These are phyloP conservation scores for Vanilla planifolia DNA, from an alignment of 106 monocot genomes.

Conservation along the genomic window DNA sequence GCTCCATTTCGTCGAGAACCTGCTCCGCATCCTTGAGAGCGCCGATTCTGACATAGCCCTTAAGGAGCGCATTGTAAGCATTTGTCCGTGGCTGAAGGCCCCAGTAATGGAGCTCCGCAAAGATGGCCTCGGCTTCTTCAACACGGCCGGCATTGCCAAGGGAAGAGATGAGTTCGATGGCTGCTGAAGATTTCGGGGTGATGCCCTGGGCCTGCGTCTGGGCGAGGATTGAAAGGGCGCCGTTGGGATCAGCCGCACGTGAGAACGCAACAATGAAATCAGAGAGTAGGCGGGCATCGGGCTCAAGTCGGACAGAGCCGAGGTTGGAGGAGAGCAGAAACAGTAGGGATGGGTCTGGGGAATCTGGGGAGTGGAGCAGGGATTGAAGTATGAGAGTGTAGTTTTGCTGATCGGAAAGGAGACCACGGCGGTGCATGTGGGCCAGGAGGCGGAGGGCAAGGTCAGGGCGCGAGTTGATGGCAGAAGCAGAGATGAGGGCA, in stretches of 20 bases:
- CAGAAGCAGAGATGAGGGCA: conserved; percentile 71
- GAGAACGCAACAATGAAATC: conserved; percentile 68
- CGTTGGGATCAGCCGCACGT: conserved; percentile 49
- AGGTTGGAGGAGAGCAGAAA: conserved; percentile 28
- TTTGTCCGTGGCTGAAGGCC: conserved; percentile 49
- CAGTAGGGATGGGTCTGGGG: conserved; percentile 53
- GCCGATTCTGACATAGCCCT: conserved; percentile 68
- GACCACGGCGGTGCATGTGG: conserved; percentile 36
- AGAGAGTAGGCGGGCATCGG: conserved; percentile 40
- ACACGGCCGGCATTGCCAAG: conserved; percentile 43
- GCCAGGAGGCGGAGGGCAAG: conserved; percentile 46
- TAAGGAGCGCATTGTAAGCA: conserved; percentile 86
- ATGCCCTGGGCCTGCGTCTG: conserved; percentile 70
- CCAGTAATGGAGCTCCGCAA: conserved; percentile 53
- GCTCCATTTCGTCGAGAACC: conserved; percentile 69
- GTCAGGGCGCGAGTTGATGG: conserved; percentile 39
- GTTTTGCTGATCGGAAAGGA: conserved; percentile 63
- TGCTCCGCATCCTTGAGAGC: conserved; percentile 62
- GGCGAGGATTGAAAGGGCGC: conserved; percentile 43
- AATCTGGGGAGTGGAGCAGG: conserved; percentile 40
- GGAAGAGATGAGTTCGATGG: conserved; percentile 43
- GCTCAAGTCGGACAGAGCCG: conserved; percentile 9
- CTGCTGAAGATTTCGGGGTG: conserved; percentile 48
- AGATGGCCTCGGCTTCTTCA: conserved; percentile 73
- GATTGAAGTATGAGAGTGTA: conserved; percentile 72